A percentile compares a stretch with the other conserved stretches of the same genome.
Evolutionary conservation across 257 asterid genomes (phyloP).

Genomic region (Gentiana straminea): DNA sequence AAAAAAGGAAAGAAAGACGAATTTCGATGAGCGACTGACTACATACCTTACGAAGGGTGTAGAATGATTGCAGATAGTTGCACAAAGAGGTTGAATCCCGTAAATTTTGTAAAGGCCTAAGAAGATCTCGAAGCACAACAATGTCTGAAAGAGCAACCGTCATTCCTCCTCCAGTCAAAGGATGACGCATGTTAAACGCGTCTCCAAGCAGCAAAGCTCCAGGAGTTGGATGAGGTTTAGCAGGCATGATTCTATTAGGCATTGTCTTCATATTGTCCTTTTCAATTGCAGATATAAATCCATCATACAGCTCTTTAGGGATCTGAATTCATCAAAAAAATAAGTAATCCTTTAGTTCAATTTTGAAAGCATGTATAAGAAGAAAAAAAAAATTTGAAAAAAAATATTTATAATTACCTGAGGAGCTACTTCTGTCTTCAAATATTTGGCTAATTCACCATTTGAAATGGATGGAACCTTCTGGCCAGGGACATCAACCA

Average conservation of each 20-base stretch:
- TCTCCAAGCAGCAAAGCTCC: constrained; percentile 31
- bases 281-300: constrained; percentile 24
- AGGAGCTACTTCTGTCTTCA: constrained; percentile 23
- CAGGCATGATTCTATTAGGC: constrained; percentile 36
- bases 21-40: too few species aligned
- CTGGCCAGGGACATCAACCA: constrained; percentile 31
- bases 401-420: constrained; percentile 12
- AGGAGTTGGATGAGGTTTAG: constrained; percentile 27
- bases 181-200: constrained; percentile 36
- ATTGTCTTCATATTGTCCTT: constrained; percentile 26
- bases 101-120: constrained; percentile 16
- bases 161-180: constrained; percentile 37
- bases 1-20: background rate
- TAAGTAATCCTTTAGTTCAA: too few species aligned
- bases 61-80: constrained; percentile 24
- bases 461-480: constrained; percentile 28
- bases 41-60: constrained; percentile 25
- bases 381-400: background rate
- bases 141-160: constrained; percentile 31
- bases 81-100: constrained; percentile 13
- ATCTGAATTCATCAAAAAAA: constrained; percentile 6
- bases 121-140: constrained; percentile 23
- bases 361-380: too few species aligned
- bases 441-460: constrained; percentile 23
- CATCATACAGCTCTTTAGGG: constrained; percentile 19